phyloP scores from a whole-genome alignment of 2,329 filamentous ascomycete genomes.

The Pseudogymnoascus pannorum region DNA sequence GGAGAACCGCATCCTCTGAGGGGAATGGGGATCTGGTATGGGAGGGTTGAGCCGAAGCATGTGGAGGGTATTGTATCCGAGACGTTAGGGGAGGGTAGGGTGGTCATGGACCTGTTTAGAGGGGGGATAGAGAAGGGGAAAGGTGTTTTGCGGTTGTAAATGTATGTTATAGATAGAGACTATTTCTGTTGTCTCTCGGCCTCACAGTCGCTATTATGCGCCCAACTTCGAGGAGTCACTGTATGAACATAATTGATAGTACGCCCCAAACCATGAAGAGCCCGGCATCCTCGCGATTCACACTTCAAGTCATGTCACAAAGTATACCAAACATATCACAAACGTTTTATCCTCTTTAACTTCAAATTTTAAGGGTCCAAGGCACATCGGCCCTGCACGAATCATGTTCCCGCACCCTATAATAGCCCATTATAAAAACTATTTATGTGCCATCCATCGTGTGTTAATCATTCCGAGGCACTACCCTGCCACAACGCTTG shows the following conservation, averaged over 20 bases:
- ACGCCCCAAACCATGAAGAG: too few species aligned
- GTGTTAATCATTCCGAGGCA: neutral
- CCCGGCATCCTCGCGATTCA: too few species aligned
- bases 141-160: neutral
- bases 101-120: conserved; percentile 65
- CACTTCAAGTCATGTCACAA: neutral
- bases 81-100: conserved; percentile 58
- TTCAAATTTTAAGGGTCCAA: neutral
- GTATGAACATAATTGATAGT: too few species aligned
- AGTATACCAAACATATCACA: neutral
- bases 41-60: conserved; percentile 65
- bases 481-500: neutral
- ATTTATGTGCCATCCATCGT: neutral
- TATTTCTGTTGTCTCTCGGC: too few species aligned
- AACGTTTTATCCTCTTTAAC: neutral
- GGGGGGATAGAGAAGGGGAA: conserved; percentile 40
- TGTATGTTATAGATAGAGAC: neutral
- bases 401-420: neutral
- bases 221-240: too few species aligned
- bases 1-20: conserved; percentile 50
- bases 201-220: too few species aligned
- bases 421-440: neutral
- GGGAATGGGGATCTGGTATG: conserved; percentile 76
- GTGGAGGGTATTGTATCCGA: conserved; percentile 69
- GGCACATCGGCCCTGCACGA: neutral